Conservation (phyloP, 345 rosid species). For the Salix brachista region DNA sequence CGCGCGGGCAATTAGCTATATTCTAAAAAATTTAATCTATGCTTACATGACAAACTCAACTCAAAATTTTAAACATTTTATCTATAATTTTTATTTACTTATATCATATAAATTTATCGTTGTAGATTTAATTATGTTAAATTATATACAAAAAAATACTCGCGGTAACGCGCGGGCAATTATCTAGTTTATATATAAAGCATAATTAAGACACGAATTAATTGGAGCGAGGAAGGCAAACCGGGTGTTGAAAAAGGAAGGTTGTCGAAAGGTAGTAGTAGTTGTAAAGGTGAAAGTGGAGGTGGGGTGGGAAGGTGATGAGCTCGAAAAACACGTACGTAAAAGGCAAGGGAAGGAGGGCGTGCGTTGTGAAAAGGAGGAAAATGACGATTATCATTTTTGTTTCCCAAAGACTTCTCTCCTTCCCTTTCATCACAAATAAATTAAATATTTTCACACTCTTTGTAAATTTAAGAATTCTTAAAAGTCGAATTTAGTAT, state of each 20-base stretch:
- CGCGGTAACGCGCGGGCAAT: no score
- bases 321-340: conserved; percentile 79
- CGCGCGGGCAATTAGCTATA: no score
- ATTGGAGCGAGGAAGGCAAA: not conserved
- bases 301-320: not conserved
- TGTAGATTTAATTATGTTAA: no score
- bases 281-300: not conserved
- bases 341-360: conserved; percentile 51
- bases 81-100: no score
- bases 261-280: conserved; percentile 14
- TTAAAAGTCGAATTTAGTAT: no score
- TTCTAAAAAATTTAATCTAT: no score
- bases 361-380: conserved; percentile 59
- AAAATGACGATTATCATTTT: conserved; percentile 15
- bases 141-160: no score
- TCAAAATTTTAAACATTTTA: no score
- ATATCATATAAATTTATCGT: no score
- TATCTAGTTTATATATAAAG: not conserved
- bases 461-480: no score
- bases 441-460: no score
- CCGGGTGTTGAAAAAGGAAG: not conserved
- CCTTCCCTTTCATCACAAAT: not conserved
- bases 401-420: not conserved
- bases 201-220: not conserved
- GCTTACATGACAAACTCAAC: no score